Conservation (phyloP, 805 yeast species). For the Scheffersomyces stipitis region DNA sequence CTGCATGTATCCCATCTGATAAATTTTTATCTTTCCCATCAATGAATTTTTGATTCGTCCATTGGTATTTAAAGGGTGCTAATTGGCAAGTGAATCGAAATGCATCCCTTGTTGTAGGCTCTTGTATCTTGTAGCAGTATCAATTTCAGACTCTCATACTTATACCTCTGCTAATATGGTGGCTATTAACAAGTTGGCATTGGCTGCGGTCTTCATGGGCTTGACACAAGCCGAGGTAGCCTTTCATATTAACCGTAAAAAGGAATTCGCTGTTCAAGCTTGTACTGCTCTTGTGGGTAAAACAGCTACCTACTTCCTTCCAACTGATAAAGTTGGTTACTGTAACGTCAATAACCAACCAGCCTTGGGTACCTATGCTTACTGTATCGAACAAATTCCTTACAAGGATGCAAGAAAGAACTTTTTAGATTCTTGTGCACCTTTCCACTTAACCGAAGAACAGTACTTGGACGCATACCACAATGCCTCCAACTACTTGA, state of each 20-base stretch:
- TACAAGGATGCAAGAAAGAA: constrained; percentile 17
- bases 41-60: too few relatives aligned
- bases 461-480: constrained; percentile 34
- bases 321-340: constrained; percentile 26
- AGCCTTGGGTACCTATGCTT: constrained; percentile 40
- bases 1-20: background rate
- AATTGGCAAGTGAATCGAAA: too few relatives aligned
- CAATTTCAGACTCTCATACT: background rate
- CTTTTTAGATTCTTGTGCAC: constrained; percentile 17
- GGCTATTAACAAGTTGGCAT: background rate
- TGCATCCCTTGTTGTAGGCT: too few relatives aligned
- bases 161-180: constrained; percentile 3
- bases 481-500: constrained; percentile 42
- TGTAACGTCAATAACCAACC: constrained; percentile 36
- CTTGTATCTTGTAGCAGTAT: too few relatives aligned
- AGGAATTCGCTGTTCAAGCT: constrained; percentile 24
- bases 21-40: background rate
- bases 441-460: constrained; percentile 25
- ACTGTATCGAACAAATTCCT: constrained; percentile 28
- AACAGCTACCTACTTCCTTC: constrained; percentile 22
- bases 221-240: constrained; percentile 16
- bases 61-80: too few relatives aligned
- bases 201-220: constrained; percentile 7
- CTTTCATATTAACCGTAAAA: constrained; percentile 20
- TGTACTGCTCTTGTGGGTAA: constrained; percentile 25